phyloP scores from a whole-genome alignment of 2,329 filamentous ascomycete species.

The Allantophomopsis lycopodina region DNA sequence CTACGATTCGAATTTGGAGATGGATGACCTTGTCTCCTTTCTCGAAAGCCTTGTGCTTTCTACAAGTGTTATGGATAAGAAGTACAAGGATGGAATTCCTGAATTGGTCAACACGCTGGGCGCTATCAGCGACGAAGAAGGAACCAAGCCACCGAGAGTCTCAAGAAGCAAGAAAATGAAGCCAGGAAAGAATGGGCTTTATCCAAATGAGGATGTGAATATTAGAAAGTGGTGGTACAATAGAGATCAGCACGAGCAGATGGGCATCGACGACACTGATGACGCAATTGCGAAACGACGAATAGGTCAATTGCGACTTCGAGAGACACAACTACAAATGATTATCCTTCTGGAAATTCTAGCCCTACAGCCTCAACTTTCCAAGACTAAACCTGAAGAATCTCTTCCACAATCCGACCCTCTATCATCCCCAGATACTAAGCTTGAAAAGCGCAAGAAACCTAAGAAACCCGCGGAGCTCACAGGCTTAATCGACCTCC shows the following conservation, averaged over 20 bases:
- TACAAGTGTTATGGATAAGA: slow-evolving; percentile 60
- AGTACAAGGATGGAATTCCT: slow-evolving; percentile 60
- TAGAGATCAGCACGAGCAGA: slow-evolving; percentile 38
- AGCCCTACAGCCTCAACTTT: slow-evolving; percentile 45
- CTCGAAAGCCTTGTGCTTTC: slow-evolving; percentile 55
- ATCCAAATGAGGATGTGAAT: slow-evolving; percentile 49
- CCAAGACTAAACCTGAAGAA: slow-evolving; percentile 14
- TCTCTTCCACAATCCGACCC: background rate
- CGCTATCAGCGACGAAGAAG: slow-evolving; percentile 32
- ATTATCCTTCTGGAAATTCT: slow-evolving; percentile 68
- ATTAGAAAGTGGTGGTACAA: slow-evolving; percentile 59
- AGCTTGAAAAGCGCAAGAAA: slow-evolving; percentile 10
- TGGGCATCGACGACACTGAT: slow-evolving; percentile 23
- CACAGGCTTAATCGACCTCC: slow-evolving; percentile 52
- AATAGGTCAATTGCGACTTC: slow-evolving; percentile 51
- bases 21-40: slow-evolving; percentile 52
- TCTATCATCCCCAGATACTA: slow-evolving; percentile 1
- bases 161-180: slow-evolving; percentile 50
- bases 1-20: slow-evolving; percentile 43
- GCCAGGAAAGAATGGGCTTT: slow-evolving; percentile 54
- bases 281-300: slow-evolving; percentile 43
- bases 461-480: slow-evolving; percentile 38
- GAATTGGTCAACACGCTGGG: slow-evolving; percentile 42
- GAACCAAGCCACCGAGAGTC: slow-evolving; percentile 26
- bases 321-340: slow-evolving; percentile 71